Conservation (phyloP, 1,139 yeast species). For the Zhuliangozyma parablackwelliae region DNA sequence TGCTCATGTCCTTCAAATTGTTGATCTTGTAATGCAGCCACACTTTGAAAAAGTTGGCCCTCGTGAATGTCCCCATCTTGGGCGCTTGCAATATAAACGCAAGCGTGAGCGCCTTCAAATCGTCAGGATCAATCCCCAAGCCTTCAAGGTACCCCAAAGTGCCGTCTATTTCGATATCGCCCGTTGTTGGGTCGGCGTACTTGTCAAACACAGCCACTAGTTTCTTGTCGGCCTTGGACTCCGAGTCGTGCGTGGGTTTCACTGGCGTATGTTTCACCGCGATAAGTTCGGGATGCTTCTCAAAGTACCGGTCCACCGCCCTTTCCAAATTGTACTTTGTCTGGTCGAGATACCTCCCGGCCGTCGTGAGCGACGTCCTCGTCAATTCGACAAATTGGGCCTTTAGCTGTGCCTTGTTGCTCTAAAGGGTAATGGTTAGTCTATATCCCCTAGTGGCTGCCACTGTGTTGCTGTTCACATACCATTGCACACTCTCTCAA, state of each 20-base stretch:
- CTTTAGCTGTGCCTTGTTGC: slow-evolving; percentile 12
- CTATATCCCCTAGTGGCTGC: too few relatives aligned
- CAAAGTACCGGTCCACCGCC: slow-evolving; percentile 27
- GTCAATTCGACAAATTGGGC: slow-evolving; percentile 30
- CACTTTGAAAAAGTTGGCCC: slow-evolving; percentile 44
- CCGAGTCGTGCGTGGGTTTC: slow-evolving; percentile 4
- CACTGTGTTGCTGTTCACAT: too few relatives aligned
- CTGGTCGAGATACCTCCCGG: slow-evolving; percentile 23
- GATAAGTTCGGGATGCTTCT: slow-evolving; percentile 9
- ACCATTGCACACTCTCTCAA: too few relatives aligned
- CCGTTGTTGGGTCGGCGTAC: slow-evolving; percentile 26
- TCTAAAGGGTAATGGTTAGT: slow-evolving; percentile 1
- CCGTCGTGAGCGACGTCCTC: slow-evolving; percentile 21
- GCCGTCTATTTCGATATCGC: slow-evolving; percentile 65
- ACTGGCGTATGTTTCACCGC: slow-evolving; percentile 6
- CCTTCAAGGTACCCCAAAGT: slow-evolving; percentile 65
- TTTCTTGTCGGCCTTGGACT: slow-evolving; percentile 12
- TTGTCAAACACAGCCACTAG: slow-evolving; percentile 23
- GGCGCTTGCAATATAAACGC: slow-evolving; percentile 69
- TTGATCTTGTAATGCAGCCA: slow-evolving; percentile 47
- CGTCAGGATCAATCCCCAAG: slow-evolving; percentile 69
- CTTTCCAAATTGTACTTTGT: slow-evolving; percentile 23
- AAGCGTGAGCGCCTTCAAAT: slow-evolving; percentile 61
- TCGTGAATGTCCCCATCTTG: slow-evolving; percentile 55
- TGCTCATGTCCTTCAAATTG: slow-evolving; percentile 48